A percentile compares a stretch with the other conserved stretches of the same genome.
Conservation (phyloP, 164 flowering plant genomes). For the Vitis rupestris region DNA sequence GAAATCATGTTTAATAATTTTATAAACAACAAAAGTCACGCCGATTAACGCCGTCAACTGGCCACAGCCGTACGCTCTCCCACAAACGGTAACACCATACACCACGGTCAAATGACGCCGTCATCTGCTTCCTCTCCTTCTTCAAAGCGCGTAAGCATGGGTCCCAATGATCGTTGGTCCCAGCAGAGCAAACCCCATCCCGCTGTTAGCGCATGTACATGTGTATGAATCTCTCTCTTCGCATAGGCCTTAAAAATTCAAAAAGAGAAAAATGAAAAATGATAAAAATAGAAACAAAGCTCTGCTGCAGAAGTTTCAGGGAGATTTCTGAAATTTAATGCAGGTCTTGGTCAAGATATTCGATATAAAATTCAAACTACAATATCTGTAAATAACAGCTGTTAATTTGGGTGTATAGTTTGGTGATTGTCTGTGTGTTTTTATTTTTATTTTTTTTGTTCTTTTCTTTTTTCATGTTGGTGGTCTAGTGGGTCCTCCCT, state of each 20-base stretch:
- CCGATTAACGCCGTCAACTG: not conserved
- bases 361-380: conserved; percentile 6
- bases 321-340: conserved; percentile 21
- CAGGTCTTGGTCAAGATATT: conserved; percentile 19
- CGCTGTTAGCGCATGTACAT: not conserved
- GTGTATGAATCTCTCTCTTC: no score
- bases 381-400: conserved; percentile 16
- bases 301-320: conserved; percentile 34
- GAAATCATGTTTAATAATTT: no score
- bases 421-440: not conserved
- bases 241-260: not conserved
- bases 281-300: not conserved
- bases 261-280: not conserved
- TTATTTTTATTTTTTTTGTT: conserved; percentile 7
- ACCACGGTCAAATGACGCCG: conserved; percentile 7
- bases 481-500: conserved; percentile 30
- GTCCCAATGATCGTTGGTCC: conserved; percentile 24
- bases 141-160: conserved; percentile 38
- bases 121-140: conserved; percentile 5
- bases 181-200: conserved; percentile 17
- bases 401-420: conserved; percentile 1
- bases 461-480: conserved; percentile 21
- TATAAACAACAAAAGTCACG: not conserved
- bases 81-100: not conserved
- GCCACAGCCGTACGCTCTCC: not conserved